phyloP scores from a whole-genome alignment of 371 early-diverging fungal genomes.

The Saksenaea oblongispora region DNA sequence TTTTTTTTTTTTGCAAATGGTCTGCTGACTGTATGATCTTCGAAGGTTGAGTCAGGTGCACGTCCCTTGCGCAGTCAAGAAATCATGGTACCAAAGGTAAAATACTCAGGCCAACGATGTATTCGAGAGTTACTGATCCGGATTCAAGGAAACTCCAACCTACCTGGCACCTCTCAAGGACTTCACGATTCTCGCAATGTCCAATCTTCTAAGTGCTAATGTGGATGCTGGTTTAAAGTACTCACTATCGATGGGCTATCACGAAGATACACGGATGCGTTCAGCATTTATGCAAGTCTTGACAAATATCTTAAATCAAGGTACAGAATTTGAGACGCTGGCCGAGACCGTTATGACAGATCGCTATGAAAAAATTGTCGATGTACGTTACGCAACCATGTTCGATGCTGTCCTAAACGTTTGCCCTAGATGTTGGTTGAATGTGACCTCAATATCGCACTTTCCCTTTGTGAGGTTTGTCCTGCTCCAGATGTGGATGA shows the following conservation, averaged over 20 bases:
- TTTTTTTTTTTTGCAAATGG: neutral
- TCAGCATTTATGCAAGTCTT: constrained; percentile 88
- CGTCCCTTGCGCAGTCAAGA: constrained; percentile 12
- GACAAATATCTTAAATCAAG: constrained; percentile 81
- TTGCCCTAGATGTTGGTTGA: constrained; percentile 50
- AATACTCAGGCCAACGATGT: neutral
- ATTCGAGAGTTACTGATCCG: constrained; percentile 2
- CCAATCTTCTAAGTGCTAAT: constrained; percentile 85
- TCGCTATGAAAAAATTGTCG: constrained; percentile 71
- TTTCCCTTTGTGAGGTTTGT: constrained; percentile 82
- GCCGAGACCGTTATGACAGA: constrained; percentile 70
- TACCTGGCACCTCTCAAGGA: constrained; percentile 4
- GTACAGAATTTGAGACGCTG: constrained; percentile 79
- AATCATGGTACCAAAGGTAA: constrained; percentile 4
- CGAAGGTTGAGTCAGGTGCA: constrained; percentile 17
- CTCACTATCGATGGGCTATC: constrained; percentile 85
- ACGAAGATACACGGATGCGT: constrained; percentile 81
- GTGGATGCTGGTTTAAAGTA: constrained; percentile 86
- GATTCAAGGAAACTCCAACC: neutral
- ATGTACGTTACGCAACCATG: constrained; percentile 25
- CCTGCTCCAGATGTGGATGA: constrained; percentile 84
- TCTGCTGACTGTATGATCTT: neutral
- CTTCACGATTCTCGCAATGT: constrained; percentile 68
- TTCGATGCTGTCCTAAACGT: too few relatives aligned
- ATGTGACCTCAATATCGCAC: constrained; percentile 64